Evolutionary conservation across 83 land plant genomes (phyloP), one percentile per base, ranked within the genome.

Genomic region (Thuja plicata): DNA sequence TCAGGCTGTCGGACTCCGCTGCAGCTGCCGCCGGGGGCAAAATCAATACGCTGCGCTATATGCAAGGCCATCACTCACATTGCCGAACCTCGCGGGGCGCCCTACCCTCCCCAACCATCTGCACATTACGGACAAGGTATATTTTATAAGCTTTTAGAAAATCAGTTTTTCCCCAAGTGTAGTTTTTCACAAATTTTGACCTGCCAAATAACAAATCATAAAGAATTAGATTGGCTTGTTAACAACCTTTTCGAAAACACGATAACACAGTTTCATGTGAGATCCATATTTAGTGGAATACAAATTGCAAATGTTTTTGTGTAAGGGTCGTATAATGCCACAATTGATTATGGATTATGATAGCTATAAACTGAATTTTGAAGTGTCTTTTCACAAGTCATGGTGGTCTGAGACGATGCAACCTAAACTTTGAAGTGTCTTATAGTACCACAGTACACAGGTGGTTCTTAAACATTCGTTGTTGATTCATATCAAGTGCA

Each of bases 21-120:
- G 88, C 95, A 93, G 91, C 92, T 95, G 35, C 98, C 97, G 46
- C 89, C 93, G 55, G 98, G 96, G 10, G 97, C 97, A 40, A 83
- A 30, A 15, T 90, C 96, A 70, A 94, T 97, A 85, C 92, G 97
- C 74, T 97, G 98, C 89, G 97, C 92, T 43, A 38, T 97, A 50
- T 97, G 98, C 89, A 92, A 91, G 0, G 92, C 93, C 32, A 45
- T 95, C 60, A 96, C 94, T 17, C 90, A 89, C 81, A 73, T 96
- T 46, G 96, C 95, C 71, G 95, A 93, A 30, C 91, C 92, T 0
- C 93, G 92, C 37, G 43, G 79, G 84, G 79, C 50, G 11, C 90
- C 93, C 70, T 2, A 54, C 83, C 77, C 43, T 81, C 57, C 17
- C n/a, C 80, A 52, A 52, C 73, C 60, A 13, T 3, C 46, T n/a